Percentiles rank a stretch among this genome's conserved stretches.
Evolutionary conservation across 139 green algal genomes (phyloP).

Genomic region (Micromonas commoda): DNA sequence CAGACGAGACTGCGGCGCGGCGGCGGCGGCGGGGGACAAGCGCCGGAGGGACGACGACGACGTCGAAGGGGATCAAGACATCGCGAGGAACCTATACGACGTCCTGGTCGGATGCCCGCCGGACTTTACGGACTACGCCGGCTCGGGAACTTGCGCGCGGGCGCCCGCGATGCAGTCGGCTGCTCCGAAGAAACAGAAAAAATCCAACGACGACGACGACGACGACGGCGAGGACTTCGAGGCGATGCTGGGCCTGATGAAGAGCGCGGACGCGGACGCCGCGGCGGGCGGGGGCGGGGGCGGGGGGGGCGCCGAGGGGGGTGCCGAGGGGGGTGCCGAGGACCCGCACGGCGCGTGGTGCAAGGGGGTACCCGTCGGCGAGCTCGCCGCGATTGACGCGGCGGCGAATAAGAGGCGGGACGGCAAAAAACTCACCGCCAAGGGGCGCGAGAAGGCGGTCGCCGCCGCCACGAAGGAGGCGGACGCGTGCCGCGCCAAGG

Average conservation of each 20-base stretch:
- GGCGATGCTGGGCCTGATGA: conserved; percentile 5
- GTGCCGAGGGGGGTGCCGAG: not conserved
- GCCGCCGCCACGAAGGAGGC: not conserved
- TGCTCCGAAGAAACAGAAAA: too few relatives aligned
- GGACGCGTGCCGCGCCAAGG: not conserved
- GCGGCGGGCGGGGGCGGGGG: not conserved
- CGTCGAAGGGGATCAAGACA: not conserved
- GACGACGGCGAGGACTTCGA: conserved; percentile 5
- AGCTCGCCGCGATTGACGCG: not conserved
- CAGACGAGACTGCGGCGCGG: not conserved
- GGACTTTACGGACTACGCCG: conserved; percentile 14
- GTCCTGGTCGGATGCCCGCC: not conserved
- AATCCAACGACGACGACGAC: too few relatives aligned
- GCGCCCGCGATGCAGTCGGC: too few relatives aligned
- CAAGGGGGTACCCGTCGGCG: not conserved
- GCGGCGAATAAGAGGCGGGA: not conserved
- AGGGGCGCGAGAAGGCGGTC: not conserved
- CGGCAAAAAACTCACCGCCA: not conserved
- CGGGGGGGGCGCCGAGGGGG: too few relatives aligned
- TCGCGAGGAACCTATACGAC: conserved; percentile 23
- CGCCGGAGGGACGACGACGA: not conserved
- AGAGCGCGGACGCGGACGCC: not conserved
- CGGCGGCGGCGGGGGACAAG: not conserved
- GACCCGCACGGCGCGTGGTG: conserved; percentile 21
- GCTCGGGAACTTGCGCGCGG: too few relatives aligned